These are phyloP conservation scores for Claviceps sp. DNA, from an alignment of 2,329 filamentous ascomycete species.

Conservation along the genomic window DNA sequence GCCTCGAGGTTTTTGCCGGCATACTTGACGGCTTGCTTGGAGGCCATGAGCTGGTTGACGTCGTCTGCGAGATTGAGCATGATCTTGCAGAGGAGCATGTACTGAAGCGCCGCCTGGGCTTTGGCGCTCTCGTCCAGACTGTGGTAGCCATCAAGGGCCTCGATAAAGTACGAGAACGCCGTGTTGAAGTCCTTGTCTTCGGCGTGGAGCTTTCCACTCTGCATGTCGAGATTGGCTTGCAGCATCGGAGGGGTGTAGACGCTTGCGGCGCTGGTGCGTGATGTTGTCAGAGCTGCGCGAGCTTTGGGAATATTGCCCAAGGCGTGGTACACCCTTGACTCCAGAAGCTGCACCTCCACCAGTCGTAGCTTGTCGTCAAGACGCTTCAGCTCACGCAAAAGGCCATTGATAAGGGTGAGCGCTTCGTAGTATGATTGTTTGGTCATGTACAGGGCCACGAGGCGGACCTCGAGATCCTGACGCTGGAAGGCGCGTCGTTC, in stretches of 20 bases:
- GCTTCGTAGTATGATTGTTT: conserved; percentile 98
- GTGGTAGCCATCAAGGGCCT: conserved; percentile 94
- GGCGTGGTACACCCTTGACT: conserved; percentile 94
- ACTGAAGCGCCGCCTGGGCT: conserved; percentile 95
- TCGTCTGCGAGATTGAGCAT: conserved; percentile 97
- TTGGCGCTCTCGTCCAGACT: conserved; percentile 75
- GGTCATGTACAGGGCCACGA: conserved; percentile 88
- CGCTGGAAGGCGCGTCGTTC: conserved; percentile 92
- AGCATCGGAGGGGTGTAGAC: conserved; percentile 93
- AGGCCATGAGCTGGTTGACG: conserved; percentile 85
- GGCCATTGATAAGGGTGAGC: conserved; percentile 87
- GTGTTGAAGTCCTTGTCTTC: conserved; percentile 99
- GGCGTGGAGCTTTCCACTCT: conserved; percentile 96
- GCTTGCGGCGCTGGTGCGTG: conserved; percentile 86
- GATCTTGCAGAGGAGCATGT: conserved; percentile 99
- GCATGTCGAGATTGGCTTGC: conserved; percentile 96
- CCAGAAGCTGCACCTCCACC: conserved; percentile 93
- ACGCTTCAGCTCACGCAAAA: conserved; percentile 92
- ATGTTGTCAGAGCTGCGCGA: conserved; percentile 84
- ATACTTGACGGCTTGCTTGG: conserved; percentile 94
- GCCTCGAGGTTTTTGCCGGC: conserved; percentile 91
- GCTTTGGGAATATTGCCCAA: conserved; percentile 94
- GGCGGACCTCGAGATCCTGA: conserved; percentile 92
- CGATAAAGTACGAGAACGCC: conserved; percentile 97
- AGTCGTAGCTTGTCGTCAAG: conserved; percentile 96